These are phyloP conservation scores for Scopulariopsis brevicaulis DNA, from an alignment of 2,329 filamentous ascomycete species.

Conservation along the genomic window DNA sequence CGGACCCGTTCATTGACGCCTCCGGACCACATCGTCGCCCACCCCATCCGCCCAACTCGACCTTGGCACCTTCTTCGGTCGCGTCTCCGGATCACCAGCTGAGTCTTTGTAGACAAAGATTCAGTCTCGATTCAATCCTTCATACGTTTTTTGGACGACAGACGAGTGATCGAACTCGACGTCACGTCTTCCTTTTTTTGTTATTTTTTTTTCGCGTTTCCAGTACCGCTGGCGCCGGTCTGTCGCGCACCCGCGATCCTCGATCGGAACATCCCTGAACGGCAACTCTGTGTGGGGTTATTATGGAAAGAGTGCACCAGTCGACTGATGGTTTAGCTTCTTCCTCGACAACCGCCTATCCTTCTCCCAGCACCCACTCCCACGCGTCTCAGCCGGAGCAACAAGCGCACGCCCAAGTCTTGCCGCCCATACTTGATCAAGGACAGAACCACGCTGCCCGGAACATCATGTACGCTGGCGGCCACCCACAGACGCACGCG, in stretches of 20 bases:
- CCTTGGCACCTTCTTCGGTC: neutral
- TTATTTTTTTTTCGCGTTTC: neutral
- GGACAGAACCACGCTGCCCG: conserved; percentile 34
- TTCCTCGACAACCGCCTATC: conserved; percentile 4
- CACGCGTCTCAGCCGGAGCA: conserved; percentile 4
- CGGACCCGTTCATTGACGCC: neutral
- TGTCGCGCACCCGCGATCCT: neutral
- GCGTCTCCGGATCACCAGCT: neutral
- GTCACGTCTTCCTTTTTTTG: neutral
- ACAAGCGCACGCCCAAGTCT: neutral
- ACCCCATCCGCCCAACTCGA: neutral
- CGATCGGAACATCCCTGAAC: neutral
- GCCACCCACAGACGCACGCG: conserved; percentile 49
- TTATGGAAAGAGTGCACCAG: conserved; percentile 44
- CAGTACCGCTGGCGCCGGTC: neutral
- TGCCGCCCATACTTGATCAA: conserved; percentile 14
- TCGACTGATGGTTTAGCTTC: conserved; percentile 38
- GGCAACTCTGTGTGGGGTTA: conserved; percentile 8
- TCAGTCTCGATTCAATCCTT: neutral
- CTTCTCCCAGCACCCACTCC: conserved; percentile 4
- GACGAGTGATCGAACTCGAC: neutral
- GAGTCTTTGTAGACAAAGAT: neutral
- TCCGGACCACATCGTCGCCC: neutral
- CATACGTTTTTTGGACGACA: neutral
- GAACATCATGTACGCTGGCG: conserved; percentile 37